phyloP scores from a whole-genome alignment of 345 rosid species.

The Salix purpurea region DNA sequence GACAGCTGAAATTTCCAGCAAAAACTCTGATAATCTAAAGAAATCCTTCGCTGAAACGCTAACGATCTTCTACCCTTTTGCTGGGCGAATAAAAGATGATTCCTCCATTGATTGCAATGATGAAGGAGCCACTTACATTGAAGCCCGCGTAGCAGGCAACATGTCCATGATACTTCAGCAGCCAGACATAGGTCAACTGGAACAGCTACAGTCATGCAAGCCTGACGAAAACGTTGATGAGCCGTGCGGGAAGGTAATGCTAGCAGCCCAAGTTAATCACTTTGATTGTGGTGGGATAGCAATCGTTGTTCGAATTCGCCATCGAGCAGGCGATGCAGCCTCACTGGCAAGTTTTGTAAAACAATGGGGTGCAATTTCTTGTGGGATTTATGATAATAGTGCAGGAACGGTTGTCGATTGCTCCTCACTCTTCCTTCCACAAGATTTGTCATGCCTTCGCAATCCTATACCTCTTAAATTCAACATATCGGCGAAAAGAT shows the following conservation, averaged over 20 bases:
- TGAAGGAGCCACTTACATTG: not conserved
- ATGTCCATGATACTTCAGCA: conserved; percentile 6
- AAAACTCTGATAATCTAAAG: not conserved
- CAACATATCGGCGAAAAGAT: conserved; percentile 10
- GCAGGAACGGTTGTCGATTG: conserved; percentile 12
- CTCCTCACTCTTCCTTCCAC: conserved; percentile 25
- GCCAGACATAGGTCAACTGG: not conserved
- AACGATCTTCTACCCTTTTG: conserved; percentile 9
- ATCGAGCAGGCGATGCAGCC: conserved; percentile 14
- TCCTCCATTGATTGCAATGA: conserved; percentile 15
- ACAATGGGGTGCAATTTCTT: conserved; percentile 6
- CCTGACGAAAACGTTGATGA: not conserved
- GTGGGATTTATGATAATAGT: not conserved
- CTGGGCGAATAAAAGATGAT: not conserved
- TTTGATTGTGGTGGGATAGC: conserved; percentile 23
- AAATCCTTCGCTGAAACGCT: conserved; percentile 3
- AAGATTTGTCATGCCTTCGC: not conserved
- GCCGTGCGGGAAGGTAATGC: not conserved
- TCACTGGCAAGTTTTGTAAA: conserved; percentile 4
- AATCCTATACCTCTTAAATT: too few relatives aligned
- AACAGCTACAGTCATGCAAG: conserved; percentile 1
- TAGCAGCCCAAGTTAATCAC: conserved; percentile 7
- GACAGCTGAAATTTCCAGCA: not conserved
- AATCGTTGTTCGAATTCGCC: conserved; percentile 6
- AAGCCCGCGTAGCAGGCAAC: not conserved